Percentiles rank a stretch among this genome's conserved stretches.
Conservation (phyloP, 148 eudicot species). For the Spergularia bocconei region DNA sequence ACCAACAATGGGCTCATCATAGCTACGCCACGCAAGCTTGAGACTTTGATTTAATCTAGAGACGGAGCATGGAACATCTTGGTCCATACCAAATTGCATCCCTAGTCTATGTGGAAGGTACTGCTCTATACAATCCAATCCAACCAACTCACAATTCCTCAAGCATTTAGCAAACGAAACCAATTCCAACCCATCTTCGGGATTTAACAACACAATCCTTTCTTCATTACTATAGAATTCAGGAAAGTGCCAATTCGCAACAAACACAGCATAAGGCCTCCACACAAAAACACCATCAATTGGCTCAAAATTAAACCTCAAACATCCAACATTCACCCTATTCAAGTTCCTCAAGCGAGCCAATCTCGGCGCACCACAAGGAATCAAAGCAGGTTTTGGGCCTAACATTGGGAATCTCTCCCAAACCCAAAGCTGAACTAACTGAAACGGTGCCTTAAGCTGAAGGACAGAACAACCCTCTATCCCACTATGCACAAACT, state of each 20-base stretch:
- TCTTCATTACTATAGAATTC: conserved; percentile 24
- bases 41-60: background rate
- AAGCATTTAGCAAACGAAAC: conserved; percentile 34
- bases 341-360: conserved; percentile 26
- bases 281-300: conserved; percentile 25
- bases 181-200: conserved; percentile 7
- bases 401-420: conserved; percentile 34
- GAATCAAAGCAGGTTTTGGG: conserved; percentile 5
- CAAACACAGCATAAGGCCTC: conserved; percentile 32
- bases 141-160: conserved; percentile 39
- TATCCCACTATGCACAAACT: background rate
- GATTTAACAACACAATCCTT: conserved; percentile 15
- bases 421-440: conserved; percentile 49
- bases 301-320: conserved; percentile 12
- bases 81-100: conserved; percentile 3
- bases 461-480: background rate
- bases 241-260: conserved; percentile 13
- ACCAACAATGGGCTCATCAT: conserved; percentile 9
- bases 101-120: conserved; percentile 16
- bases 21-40: background rate
- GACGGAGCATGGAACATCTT: background rate
- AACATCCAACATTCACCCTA: background rate
- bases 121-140: conserved; percentile 30
- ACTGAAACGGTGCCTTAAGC: conserved; percentile 21
- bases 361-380: conserved; percentile 13